Evolutionary conservation across 2,329 filamentous ascomycete species (phyloP).

Genomic region (Pseudonectria buxi): DNA sequence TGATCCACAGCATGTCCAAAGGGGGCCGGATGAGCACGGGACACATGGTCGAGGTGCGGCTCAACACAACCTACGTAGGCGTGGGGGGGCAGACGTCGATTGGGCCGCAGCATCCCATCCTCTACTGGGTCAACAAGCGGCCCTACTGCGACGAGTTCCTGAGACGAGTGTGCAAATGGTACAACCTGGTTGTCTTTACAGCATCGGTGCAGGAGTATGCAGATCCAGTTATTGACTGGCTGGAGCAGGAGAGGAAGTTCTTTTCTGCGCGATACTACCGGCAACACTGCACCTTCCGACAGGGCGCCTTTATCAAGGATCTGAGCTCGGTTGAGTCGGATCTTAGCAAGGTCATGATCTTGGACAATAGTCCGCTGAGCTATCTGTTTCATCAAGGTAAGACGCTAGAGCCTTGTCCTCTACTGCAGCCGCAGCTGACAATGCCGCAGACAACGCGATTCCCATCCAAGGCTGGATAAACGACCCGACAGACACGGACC

Average conservation of each 20-base stretch:
- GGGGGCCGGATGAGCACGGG: conserved; percentile 92
- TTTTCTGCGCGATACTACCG: conserved; percentile 91
- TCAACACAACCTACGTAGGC: conserved; percentile 65
- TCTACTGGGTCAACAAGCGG: conserved; percentile 98
- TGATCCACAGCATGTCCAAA: conserved; percentile 97
- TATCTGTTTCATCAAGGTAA: conserved; percentile 98
- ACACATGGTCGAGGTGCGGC: conserved; percentile 97
- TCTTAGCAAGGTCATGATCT: conserved; percentile 95
- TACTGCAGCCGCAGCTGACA: conserved; percentile 3
- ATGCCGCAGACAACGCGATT: conserved; percentile 80
- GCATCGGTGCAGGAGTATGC: conserved; percentile 98
- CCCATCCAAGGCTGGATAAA: conserved; percentile 99
- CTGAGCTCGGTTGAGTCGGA: conserved; percentile 93
- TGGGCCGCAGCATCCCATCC: conserved; percentile 79
- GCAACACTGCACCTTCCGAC: conserved; percentile 92
- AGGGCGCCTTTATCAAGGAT: conserved; percentile 97
- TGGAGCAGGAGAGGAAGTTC: conserved; percentile 94
- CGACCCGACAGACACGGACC: conserved; percentile 92
- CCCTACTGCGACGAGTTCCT: conserved; percentile 96
- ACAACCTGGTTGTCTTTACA: conserved; percentile 93
- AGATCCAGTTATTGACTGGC: conserved; percentile 97
- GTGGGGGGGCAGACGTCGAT: conserved; percentile 56
- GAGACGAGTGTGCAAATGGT: conserved; percentile 91
- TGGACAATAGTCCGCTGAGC: conserved; percentile 96
- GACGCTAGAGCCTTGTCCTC: conserved; percentile 17